Percentiles rank a stretch among this genome's conserved stretches.
Conservation (phyloP, 2,329 filamentous ascomycete species). For the Sclerotinia sclerotiorum region DNA sequence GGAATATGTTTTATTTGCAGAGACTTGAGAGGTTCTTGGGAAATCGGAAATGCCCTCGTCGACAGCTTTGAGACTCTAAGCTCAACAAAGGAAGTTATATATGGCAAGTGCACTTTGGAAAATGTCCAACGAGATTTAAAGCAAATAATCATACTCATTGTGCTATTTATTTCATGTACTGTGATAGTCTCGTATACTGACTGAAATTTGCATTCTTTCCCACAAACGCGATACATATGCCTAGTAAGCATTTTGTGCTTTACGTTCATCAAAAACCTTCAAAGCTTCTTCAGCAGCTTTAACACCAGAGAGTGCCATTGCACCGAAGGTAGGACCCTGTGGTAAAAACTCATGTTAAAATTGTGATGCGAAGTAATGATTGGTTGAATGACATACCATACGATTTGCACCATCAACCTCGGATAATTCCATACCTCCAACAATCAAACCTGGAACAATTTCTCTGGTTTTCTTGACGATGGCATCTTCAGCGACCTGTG, state of each 20-base stretch:
- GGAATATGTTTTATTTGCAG: background rate
- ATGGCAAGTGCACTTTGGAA: background rate
- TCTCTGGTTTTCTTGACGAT: constrained; percentile 92
- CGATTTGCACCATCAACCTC: constrained; percentile 89
- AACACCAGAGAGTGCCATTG: constrained; percentile 83
- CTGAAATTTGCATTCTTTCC: background rate
- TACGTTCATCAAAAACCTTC: constrained; percentile 72
- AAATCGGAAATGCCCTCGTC: background rate
- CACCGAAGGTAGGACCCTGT: constrained; percentile 73
- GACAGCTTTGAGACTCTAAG: background rate
- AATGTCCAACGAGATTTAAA: background rate
- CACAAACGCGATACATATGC: background rate
- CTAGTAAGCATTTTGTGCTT: constrained; percentile 66
- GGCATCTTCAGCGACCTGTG: constrained; percentile 71
- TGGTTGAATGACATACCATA: constrained; percentile 58
- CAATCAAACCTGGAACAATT: constrained; percentile 81
- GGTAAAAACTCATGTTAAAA: background rate
- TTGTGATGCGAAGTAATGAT: background rate
- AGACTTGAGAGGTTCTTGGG: background rate
- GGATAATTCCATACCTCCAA: constrained; percentile 92
- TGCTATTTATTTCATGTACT: background rate
- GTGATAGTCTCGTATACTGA: background rate
- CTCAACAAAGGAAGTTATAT: background rate
- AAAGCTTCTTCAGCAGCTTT: constrained; percentile 89
- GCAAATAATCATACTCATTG: background rate